These are phyloP conservation scores for Podosphaera xanthii DNA, from an alignment of 2,329 filamentous ascomycete species.

Conservation along the genomic window DNA sequence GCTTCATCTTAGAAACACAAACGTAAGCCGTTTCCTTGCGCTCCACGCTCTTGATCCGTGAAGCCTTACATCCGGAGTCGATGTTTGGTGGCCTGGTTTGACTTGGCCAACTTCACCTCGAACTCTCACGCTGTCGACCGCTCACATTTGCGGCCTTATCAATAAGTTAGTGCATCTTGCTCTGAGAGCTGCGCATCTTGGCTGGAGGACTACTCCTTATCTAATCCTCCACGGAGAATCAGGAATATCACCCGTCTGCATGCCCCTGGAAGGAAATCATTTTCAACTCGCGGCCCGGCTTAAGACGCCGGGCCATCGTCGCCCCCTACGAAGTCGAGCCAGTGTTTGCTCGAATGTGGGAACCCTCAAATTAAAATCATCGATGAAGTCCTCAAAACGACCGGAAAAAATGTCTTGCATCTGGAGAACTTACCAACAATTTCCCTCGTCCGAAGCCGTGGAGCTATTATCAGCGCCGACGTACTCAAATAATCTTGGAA, in stretches of 20 bases:
- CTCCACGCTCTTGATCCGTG: too few relatives aligned
- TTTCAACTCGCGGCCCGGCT: not conserved
- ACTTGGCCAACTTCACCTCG: not conserved
- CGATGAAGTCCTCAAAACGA: not conserved
- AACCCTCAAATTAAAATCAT: not conserved
- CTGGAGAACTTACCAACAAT: not conserved
- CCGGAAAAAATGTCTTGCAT: not conserved
- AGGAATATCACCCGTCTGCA: not conserved
- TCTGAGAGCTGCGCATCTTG: not conserved
- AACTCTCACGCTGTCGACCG: not conserved
- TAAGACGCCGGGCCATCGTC: not conserved
- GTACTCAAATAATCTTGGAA: not conserved
- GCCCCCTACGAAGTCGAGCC: not conserved
- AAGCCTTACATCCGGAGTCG: too few relatives aligned
- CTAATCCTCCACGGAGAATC: not conserved
- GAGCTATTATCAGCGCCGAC: not conserved
- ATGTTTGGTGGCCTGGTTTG: not conserved
- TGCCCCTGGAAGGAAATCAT: not conserved
- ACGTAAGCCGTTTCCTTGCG: too few relatives aligned
- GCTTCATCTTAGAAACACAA: too few relatives aligned
- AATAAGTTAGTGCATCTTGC: not conserved
- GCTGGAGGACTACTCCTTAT: too few relatives aligned
- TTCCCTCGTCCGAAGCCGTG: too few relatives aligned
- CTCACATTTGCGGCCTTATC: not conserved
- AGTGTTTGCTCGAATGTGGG: not conserved